These are phyloP conservation scores for Clonostachys byssicola DNA, from an alignment of 2,329 filamentous ascomycete genomes.

Conservation along the genomic window DNA sequence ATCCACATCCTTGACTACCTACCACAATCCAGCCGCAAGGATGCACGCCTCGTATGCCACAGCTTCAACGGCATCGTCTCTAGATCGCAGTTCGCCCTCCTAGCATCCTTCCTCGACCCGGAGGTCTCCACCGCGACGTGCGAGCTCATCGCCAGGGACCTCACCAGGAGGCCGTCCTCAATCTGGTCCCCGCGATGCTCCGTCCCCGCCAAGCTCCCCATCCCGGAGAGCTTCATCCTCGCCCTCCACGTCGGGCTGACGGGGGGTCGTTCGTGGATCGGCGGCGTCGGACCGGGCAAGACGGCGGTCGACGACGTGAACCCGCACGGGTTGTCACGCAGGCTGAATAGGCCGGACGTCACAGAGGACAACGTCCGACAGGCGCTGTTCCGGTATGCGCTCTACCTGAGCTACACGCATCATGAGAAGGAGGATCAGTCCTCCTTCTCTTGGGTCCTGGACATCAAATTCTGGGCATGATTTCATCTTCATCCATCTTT, in stretches of 20 bases:
- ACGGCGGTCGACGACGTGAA: background rate
- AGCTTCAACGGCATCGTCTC: conserved; percentile 22
- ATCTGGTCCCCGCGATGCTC: conserved; percentile 29
- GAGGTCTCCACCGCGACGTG: conserved; percentile 13
- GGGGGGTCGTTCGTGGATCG: background rate
- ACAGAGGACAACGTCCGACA: conserved; percentile 14
- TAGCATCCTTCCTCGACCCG: conserved; percentile 21
- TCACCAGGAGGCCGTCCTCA: conserved; percentile 11
- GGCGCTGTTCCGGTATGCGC: conserved; percentile 24
- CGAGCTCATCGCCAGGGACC: conserved; percentile 10
- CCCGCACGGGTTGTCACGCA: conserved; percentile 1
- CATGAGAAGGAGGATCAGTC: conserved; percentile 15
- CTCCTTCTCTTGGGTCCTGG: background rate
- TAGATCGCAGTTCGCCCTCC: conserved; percentile 15
- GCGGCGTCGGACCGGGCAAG: background rate
- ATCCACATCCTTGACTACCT: conserved; percentile 18
- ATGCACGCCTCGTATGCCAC: conserved; percentile 22
- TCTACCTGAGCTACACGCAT: conserved; percentile 24
- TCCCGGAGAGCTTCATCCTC: conserved; percentile 22
- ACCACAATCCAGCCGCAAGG: conserved; percentile 10
- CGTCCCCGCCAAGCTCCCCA: conserved; percentile 18
- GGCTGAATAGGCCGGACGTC: conserved; percentile 10
- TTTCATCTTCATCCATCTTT: conserved; percentile 9
- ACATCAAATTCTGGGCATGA: conserved; percentile 15
- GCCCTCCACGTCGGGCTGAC: conserved; percentile 19